Conservation (phyloP, 2,329 filamentous ascomycete species). For the Xylaria sp. region DNA sequence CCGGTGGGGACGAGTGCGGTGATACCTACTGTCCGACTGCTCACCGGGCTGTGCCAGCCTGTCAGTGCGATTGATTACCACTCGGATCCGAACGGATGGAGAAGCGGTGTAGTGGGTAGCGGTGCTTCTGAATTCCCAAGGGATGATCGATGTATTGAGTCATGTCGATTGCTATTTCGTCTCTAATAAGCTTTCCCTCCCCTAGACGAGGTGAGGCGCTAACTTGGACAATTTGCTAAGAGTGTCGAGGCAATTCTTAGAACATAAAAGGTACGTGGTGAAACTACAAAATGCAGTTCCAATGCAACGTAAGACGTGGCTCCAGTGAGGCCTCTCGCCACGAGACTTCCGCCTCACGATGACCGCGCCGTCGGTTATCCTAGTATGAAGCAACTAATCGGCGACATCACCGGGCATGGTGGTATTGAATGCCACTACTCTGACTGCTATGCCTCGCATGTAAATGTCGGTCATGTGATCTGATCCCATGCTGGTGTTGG, state of each 20-base stretch:
- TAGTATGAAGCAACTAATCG: conserved; percentile 20
- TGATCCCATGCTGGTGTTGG: conserved; percentile 16
- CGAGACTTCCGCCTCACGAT: conserved; percentile 16
- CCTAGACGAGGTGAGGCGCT: not conserved
- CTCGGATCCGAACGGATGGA: not conserved
- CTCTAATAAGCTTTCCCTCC: conserved; percentile 2
- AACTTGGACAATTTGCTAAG: not conserved
- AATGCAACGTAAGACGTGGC: conserved; percentile 14
- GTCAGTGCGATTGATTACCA: conserved; percentile 13
- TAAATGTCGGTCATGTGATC: conserved; percentile 42
- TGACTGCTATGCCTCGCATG: conserved; percentile 38
- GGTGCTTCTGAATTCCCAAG: not conserved
- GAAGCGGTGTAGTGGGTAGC: conserved; percentile 1
- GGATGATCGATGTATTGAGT: conserved; percentile 9
- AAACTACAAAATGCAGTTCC: not conserved
- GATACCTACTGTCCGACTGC: not conserved
- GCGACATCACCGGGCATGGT: conserved; percentile 32
- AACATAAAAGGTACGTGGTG: not conserved
- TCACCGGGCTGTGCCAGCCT: conserved; percentile 7
- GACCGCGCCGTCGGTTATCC: conserved; percentile 8
- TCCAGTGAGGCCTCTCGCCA: conserved; percentile 8
- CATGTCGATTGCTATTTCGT: not conserved
- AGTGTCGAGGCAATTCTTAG: not conserved
- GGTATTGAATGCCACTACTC: conserved; percentile 29
- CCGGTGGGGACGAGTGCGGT: conserved; percentile 7